These are phyloP conservation scores for Microascus cirrosus DNA, from an alignment of 2,329 filamentous ascomycete species.

Conservation along the genomic window DNA sequence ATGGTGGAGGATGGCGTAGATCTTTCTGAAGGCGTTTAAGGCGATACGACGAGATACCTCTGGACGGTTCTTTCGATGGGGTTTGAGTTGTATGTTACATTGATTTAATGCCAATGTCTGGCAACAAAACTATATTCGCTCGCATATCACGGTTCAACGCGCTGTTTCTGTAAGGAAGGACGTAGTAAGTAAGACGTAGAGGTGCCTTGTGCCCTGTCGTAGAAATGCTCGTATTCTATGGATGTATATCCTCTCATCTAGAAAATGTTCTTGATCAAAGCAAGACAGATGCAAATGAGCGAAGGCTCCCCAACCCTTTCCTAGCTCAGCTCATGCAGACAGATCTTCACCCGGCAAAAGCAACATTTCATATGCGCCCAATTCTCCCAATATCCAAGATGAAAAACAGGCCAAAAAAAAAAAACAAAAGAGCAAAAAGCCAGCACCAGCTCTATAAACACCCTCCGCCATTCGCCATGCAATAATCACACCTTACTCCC, in stretches of 20 bases:
- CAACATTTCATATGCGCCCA: not conserved
- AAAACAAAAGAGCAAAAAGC: not conserved
- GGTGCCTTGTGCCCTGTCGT: too few relatives aligned
- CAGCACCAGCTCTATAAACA: not conserved
- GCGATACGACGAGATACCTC: not conserved
- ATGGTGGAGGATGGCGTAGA: not conserved
- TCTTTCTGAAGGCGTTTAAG: not conserved
- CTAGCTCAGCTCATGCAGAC: too few relatives aligned
- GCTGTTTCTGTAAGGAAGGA: too few relatives aligned
- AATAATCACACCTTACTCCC: conserved; percentile 29
- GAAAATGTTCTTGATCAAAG: too few relatives aligned
- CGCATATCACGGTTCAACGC: too few relatives aligned
- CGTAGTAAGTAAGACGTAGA: too few relatives aligned
- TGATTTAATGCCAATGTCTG: not conserved
- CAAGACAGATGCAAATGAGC: too few relatives aligned
- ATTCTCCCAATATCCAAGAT: not conserved
- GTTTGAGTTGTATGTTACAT: not conserved
- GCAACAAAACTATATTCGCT: too few relatives aligned
- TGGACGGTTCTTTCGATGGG: not conserved
- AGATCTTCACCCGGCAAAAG: not conserved
- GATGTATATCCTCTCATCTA: too few relatives aligned
- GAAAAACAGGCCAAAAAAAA: not conserved
- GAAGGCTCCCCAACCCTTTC: too few relatives aligned
- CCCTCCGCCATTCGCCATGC: not conserved
- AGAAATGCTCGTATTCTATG: too few relatives aligned